Percentiles rank a stretch among this genome's conserved stretches.
These are phyloP conservation scores for Entophlyctis luteolus DNA, from an alignment of 192 early-diverging fungal genomes.

Conservation along the genomic window DNA sequence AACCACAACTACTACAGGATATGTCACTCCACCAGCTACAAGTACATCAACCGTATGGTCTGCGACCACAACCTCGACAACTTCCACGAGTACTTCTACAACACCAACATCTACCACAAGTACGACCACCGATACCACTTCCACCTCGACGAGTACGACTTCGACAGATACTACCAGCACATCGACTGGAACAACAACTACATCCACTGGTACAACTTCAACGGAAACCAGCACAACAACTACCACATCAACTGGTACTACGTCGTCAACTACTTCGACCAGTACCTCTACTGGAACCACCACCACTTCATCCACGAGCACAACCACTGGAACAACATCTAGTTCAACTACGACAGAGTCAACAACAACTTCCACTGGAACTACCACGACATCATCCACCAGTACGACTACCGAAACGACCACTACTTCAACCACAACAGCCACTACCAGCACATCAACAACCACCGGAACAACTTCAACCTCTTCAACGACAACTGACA, in stretches of 20 bases:
- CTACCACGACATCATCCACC: not conserved
- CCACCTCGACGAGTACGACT: not conserved
- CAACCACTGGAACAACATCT: not conserved
- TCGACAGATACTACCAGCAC: not conserved
- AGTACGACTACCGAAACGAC: not conserved
- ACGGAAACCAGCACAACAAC: slow-evolving; percentile 32
- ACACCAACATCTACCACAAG: not conserved
- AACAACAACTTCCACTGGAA: slow-evolving; percentile 18
- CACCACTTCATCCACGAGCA: not conserved
- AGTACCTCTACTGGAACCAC: not conserved
- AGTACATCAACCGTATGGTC: too few relatives aligned
- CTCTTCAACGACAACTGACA: not conserved
- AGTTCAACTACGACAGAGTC: not conserved
- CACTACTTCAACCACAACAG: not conserved
- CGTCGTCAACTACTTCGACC: not conserved
- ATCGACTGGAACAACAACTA: not conserved
- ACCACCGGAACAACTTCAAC: not conserved
- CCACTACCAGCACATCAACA: not conserved
- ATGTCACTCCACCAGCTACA: not conserved
- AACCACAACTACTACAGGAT: not conserved
- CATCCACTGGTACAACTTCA: not conserved
- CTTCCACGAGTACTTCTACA: not conserved
- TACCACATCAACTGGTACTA: not conserved
- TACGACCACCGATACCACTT: not conserved
- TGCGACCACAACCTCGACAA: not conserved